These are phyloP conservation scores for Colletotrichum tofieldiae DNA, from an alignment of 2,329 filamentous ascomycete genomes.

Conservation along the genomic window DNA sequence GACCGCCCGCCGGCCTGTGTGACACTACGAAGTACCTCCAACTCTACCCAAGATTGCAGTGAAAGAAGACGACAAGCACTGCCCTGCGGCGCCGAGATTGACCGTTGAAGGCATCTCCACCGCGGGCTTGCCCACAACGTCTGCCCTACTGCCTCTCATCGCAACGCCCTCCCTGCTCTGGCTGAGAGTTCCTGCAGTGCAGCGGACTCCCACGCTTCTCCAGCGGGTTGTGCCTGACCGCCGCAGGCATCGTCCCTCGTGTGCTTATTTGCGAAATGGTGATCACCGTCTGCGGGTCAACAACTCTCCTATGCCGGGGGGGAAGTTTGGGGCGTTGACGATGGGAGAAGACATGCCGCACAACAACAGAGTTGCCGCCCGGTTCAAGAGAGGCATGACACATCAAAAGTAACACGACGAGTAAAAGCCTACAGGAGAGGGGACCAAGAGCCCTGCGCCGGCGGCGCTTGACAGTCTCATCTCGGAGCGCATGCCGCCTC, in stretches of 20 bases:
- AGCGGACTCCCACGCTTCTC: conserved; percentile 2
- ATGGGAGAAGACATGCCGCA: no score
- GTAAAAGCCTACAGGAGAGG: neutral
- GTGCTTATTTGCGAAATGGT: conserved; percentile 15
- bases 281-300: conserved; percentile 23
- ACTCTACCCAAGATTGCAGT: conserved; percentile 26
- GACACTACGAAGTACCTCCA: neutral
- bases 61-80: conserved; percentile 16
- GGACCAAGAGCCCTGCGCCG: neutral
- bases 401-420: neutral
- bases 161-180: conserved; percentile 3
- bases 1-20: neutral
- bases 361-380: neutral
- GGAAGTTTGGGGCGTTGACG: neutral
- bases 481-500: neutral
- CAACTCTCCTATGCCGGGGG: neutral
- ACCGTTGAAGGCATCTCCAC: neutral
- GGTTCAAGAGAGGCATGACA: neutral
- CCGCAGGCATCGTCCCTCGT: conserved; percentile 38
- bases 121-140: neutral
- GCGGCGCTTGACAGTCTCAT: conserved; percentile 6
- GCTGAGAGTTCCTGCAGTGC: neutral
- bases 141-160: neutral
- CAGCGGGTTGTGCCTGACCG: conserved; percentile 30
- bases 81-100: conserved; percentile 3